Conservation (phyloP, 352 stramenopile genomes). For the Phytophthora nicotianae region DNA sequence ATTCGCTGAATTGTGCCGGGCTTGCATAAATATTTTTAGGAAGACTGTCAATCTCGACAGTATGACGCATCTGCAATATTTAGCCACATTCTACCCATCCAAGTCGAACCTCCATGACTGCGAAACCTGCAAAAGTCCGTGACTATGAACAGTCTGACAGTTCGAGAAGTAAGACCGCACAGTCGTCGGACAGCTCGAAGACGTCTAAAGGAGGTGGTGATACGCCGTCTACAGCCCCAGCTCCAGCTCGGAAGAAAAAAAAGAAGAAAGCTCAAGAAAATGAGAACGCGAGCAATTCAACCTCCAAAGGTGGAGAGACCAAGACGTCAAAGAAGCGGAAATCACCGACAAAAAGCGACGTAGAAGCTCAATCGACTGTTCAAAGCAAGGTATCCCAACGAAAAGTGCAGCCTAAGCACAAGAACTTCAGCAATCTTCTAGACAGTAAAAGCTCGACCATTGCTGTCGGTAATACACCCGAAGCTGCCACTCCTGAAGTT, state of each 20-base stretch:
- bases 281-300: slow-evolving; percentile 5
- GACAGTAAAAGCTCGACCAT: slow-evolving; percentile 17
- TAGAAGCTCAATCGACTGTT: neutral
- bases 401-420: slow-evolving; percentile 23
- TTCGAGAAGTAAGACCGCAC: slow-evolving; percentile 1
- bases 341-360: neutral
- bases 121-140: slow-evolving; percentile 5
- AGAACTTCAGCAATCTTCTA: neutral
- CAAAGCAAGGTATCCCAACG: slow-evolving; percentile 3
- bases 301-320: slow-evolving; percentile 1
- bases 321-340: slow-evolving; percentile 17
- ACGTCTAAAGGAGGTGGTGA: neutral
- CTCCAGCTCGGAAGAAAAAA: slow-evolving; percentile 9
- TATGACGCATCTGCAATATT: neutral
- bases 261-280: slow-evolving; percentile 27
- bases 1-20: neutral
- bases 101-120: slow-evolving; percentile 17
- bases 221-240: neutral
- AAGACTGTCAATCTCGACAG: neutral
- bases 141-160: slow-evolving; percentile 15
- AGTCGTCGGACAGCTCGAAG: slow-evolving; percentile 1
- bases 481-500: neutral
- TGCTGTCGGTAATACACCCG: neutral
- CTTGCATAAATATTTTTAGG: neutral
- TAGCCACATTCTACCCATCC: neutral